Conservation (phyloP, 208 protist species). For the Trypanosomatidae sp. region DNA sequence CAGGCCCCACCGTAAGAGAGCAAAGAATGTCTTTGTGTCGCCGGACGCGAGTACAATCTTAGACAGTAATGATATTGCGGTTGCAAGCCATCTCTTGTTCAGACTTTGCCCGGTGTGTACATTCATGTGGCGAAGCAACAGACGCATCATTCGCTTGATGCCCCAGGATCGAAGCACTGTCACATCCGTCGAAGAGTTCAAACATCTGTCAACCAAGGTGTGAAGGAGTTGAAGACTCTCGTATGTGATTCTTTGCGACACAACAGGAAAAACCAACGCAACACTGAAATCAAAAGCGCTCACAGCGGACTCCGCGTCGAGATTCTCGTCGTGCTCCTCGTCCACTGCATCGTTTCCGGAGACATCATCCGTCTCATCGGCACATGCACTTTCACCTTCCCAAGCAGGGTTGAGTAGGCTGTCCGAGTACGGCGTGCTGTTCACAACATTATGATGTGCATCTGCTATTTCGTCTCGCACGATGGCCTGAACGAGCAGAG, state of each 20-base stretch:
- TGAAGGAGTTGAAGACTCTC: conserved; percentile 56
- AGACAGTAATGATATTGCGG: conserved; percentile 46
- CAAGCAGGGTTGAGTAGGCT: conserved; percentile 20
- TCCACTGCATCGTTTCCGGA: conserved; percentile 9
- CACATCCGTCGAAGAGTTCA: conserved; percentile 28
- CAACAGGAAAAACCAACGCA: conserved; percentile 37
- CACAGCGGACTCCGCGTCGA: conserved; percentile 30
- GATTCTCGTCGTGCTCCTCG: conserved; percentile 9
- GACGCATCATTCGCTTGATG: conserved; percentile 47
- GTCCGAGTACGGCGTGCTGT: conserved; percentile 25
- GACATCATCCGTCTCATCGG: conserved; percentile 9
- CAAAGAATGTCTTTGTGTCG: conserved; percentile 50
- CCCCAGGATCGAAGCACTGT: conserved; percentile 63
- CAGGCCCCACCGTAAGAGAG: conserved; percentile 59
- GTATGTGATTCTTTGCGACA: conserved; percentile 34
- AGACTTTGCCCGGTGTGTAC: conserved; percentile 15
- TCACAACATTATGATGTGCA: conserved; percentile 11
- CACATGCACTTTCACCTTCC: conserved; percentile 23
- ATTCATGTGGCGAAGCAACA: conserved; percentile 60
- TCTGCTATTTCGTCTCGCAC: conserved; percentile 30
- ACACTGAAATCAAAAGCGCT: conserved; percentile 70
- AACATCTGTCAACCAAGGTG: conserved; percentile 60
- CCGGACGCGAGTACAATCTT: conserved; percentile 68
- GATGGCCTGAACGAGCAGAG: conserved; percentile 30
- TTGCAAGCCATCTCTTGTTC: conserved; percentile 41